Evolutionary conservation across 2,329 filamentous ascomycete genomes (phyloP), one percentile per base, ranked within the genome.

Genomic region (Purpureocillium lavendulum): DNA sequence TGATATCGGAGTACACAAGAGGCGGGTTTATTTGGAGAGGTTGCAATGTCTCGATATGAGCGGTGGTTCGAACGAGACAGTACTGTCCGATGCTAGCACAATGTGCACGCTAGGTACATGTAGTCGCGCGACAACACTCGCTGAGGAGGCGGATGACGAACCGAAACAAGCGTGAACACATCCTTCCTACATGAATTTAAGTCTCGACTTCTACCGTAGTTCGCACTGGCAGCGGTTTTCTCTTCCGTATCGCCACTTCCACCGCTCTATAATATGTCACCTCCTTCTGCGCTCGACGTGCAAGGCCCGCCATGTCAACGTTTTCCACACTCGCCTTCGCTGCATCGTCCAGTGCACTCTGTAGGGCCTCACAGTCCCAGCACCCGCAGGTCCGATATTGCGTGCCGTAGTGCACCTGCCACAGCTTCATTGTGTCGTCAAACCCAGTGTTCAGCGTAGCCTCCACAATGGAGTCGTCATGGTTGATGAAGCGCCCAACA

Each of bases 391-490:
- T 33, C 11, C 46, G 35, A 45, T 66, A 66, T 21, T 63, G 58
- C 10, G 54, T 40, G 3, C 55, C 62, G 37, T 62, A 65, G 7
- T 50, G 46, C 4, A 53, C 43, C 1, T 47, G 47, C 37, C 51
- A 66, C 3, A 62, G 13, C 14, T 41, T 37, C 31, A 46, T 49
- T 2, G 64, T 61, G 28, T 53, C 45, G 0, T 47, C 47, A 13
- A 57, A 52, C 0, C 58, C 57, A n/a, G 46, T 40, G 0, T 48
- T 48, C 1, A 65, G 41, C 28, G 38, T 44, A 8, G 36, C 40
- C 30, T 52, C 45, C 0, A 35, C 54, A 15, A 67, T 54, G 2
- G 43, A 62, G 36, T 68, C 64, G 36, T 67, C 59, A 40, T 67
- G 62, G 17, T 66, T 58, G 30, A 67, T 49, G 35, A 60, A 57